Evolutionary conservation across 2,329 filamentous ascomycete genomes (phyloP).

Genomic region (Albifimbria verrucaria): DNA sequence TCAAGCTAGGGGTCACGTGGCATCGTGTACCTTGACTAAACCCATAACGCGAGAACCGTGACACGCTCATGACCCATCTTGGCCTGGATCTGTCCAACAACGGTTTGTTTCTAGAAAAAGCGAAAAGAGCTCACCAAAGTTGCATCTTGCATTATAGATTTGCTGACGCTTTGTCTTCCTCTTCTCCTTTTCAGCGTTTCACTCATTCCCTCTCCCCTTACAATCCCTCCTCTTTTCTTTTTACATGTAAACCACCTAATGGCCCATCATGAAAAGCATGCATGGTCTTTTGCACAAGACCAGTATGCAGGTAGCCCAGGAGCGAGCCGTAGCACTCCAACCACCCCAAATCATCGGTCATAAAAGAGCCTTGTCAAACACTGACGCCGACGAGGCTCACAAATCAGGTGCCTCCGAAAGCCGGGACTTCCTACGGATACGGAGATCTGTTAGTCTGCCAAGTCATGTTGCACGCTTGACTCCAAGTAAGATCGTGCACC

Average conservation of each 20-base stretch:
- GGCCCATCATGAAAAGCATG: conserved; percentile 34
- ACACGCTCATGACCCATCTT: not conserved
- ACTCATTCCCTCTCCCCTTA: too few species aligned
- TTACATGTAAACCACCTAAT: not conserved
- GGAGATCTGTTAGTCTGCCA: conserved; percentile 29
- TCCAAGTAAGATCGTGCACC: conserved; percentile 45
- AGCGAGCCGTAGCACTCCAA: conserved; percentile 33
- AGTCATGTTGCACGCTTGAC: conserved; percentile 24
- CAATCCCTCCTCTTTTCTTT: too few species aligned
- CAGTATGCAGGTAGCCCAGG: conserved; percentile 45
- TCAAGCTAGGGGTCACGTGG: conserved; percentile 16
- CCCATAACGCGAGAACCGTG: not conserved
- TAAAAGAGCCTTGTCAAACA: conserved; percentile 39
- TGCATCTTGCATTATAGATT: too few species aligned
- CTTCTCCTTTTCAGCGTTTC: too few species aligned
- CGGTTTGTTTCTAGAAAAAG: too few species aligned
- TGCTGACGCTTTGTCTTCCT: too few species aligned
- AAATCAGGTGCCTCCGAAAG: conserved; percentile 6
- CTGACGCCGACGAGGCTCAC: conserved; percentile 10
- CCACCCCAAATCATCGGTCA: conserved; percentile 41
- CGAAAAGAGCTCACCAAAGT: too few species aligned
- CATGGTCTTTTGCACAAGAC: conserved; percentile 45
- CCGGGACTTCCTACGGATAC: conserved; percentile 25
- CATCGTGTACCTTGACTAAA: conserved; percentile 14
- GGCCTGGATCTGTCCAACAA: too few species aligned